A percentile compares a stretch with the other conserved stretches of the same genome.
These are phyloP conservation scores for Sporothrix variecibatus DNA, from an alignment of 2,329 filamentous ascomycete species.

Conservation along the genomic window DNA sequence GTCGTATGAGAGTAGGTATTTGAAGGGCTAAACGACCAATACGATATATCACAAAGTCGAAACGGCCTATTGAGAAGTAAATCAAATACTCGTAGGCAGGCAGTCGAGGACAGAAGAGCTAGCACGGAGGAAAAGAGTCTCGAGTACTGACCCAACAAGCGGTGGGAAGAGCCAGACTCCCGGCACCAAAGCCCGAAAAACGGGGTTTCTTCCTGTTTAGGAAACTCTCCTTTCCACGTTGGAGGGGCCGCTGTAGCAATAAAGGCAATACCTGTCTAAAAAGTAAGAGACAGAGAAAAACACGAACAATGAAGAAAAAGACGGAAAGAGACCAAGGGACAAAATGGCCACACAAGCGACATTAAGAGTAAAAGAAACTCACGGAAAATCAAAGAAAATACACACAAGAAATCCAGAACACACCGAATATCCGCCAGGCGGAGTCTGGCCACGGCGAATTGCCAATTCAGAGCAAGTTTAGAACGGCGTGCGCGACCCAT, in stretches of 20 bases:
- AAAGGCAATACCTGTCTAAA: too few relatives aligned
- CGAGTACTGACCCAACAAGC: neutral
- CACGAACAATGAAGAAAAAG: neutral
- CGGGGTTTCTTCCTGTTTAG: constrained; percentile 15
- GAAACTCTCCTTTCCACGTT: constrained; percentile 13
- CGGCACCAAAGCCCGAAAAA: neutral
- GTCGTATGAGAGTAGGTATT: too few relatives aligned
- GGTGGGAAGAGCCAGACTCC: neutral
- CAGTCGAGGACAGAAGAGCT: neutral
- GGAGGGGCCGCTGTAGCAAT: neutral
- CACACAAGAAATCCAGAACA: neutral
- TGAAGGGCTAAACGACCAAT: neutral
- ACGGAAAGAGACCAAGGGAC: neutral
- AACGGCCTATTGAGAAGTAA: neutral
- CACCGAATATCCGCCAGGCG: neutral
- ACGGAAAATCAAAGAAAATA: neutral
- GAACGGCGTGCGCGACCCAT: neutral
- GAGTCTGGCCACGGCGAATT: neutral
- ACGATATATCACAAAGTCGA: neutral
- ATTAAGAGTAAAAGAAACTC: neutral
- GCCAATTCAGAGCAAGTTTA: neutral
- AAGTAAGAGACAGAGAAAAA: too few relatives aligned
- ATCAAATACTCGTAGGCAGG: neutral
- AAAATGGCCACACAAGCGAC: too few relatives aligned
- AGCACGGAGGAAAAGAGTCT: neutral